Base-by-base conservation (phyloP, 805 yeast species). In the Saccharomycopsis javanensis region DNA sequence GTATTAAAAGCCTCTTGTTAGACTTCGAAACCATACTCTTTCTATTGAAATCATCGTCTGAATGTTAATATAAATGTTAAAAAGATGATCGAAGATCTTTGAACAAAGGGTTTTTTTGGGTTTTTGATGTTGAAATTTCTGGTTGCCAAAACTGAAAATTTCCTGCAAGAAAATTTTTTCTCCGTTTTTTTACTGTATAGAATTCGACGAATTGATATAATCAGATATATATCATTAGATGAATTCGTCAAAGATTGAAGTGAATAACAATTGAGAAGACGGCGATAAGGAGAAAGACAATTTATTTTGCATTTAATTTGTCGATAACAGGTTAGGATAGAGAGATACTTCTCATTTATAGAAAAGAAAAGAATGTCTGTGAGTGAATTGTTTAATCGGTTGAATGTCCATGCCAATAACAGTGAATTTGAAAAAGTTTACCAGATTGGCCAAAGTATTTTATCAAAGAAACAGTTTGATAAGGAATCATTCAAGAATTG, bases 351-450 rank as follows among this genome's bases (percentile, higher is more conserved):
- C n/a, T 5, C 46, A 18, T 23, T 3, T 5, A 42, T 7, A 20
- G 25, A 20, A 20, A n/a, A 50, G 16, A 18, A 27, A 31, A 57
- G 11, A 16, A 59, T 56, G 61, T 56, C 61, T 5, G 55, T 59
- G 25, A 54, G 35, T 38, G 57, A 59, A 7, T 23, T 31, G 11
- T 56, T 59, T 25, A 45, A 51, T 42, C 56, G 50, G 52, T 50
- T 59, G 42, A 27, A 53, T 20, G n/a, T 59, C 5, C 53, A 56
- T 18, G 37, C 42, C 18, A 52, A 53, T 7, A 59, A 54, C 38
- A 37, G 45, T 25, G 59, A 59, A 8, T 48, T 45, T 25, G 53
- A 48, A n/a, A 52, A 59, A 34, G 42, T 59, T 16, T 50, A 15
- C 35, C 28, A 34, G 2, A 18, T 50, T 8, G 59, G 59, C 33